Evolutionary conservation across 1,284 basidiomycete genomes (phyloP).

Genomic region (Melampsora larici-populina): DNA sequence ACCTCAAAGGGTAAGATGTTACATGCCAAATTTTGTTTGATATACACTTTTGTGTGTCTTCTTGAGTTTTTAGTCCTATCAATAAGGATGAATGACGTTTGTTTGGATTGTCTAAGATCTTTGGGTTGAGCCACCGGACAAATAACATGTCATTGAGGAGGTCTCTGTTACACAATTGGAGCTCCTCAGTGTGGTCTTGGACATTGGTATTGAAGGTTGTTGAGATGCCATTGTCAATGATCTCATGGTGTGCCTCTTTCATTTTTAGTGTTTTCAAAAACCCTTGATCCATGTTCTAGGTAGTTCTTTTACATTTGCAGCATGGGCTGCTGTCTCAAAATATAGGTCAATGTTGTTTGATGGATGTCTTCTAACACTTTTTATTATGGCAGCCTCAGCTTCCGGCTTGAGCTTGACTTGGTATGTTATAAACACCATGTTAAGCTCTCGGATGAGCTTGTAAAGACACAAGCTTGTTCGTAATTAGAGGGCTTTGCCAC

Average conservation of each 20-base stretch:
- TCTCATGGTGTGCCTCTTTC: neutral
- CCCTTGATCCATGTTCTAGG: neutral
- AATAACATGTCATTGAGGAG: neutral
- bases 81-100: neutral
- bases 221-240: neutral
- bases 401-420: neutral
- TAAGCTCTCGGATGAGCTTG: neutral
- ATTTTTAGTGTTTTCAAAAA: neutral
- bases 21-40: neutral
- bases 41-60: neutral
- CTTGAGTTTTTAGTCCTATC: neutral
- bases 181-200: neutral
- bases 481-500: too few species aligned
- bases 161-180: neutral
- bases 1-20: neutral
- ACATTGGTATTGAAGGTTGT: neutral
- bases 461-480: too few species aligned
- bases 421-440: too few species aligned
- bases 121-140: neutral
- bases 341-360: neutral
- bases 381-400: neutral
- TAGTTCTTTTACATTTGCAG: neutral
- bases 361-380: neutral
- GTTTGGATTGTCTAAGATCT: neutral
- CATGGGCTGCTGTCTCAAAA: too few species aligned